A percentile compares a stretch with the other conserved stretches of the same genome.
phyloP scores from a whole-genome alignment of 108 stramenopile genomes.

The Halocafeteria seosinensis region DNA sequence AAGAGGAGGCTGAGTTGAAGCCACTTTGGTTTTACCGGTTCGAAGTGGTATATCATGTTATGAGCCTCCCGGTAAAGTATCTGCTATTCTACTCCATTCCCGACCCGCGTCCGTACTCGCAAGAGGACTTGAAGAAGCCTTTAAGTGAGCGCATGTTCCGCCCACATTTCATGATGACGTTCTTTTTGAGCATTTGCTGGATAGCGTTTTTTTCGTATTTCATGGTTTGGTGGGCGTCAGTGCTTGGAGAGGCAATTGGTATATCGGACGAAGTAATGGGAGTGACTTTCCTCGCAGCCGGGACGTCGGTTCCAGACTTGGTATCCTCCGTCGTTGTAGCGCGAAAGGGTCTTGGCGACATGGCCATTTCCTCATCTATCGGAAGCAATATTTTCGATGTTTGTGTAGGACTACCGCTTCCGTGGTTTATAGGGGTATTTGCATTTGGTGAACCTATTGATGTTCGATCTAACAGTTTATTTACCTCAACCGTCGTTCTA shows the following conservation, averaged over 20 bases:
- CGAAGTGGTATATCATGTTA: background rate
- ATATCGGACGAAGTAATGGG: conserved; percentile 30
- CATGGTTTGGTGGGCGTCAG: conserved; percentile 28
- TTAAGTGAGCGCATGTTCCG: conserved; percentile 4
- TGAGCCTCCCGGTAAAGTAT: conserved; percentile 13
- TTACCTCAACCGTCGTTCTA: conserved; percentile 14
- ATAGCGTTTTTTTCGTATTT: conserved; percentile 24
- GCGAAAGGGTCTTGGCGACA: conserved; percentile 26
- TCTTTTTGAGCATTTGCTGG: conserved; percentile 31
- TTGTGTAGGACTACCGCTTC: conserved; percentile 27
- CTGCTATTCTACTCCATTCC: conserved; percentile 21
- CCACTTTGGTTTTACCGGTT: background rate
- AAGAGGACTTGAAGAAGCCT: background rate
- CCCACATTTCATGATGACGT: conserved; percentile 23
- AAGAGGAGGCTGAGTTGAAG: no score
- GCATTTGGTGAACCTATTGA: background rate
- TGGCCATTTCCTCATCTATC: conserved; percentile 50
- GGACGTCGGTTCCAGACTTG: conserved; percentile 30
- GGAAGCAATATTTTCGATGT: conserved; percentile 49
- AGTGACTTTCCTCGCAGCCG: conserved; percentile 27
- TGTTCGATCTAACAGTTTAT: conserved; percentile 10
- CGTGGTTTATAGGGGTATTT: conserved; percentile 12
- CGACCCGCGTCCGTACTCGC: conserved; percentile 2
- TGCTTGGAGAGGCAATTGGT: conserved; percentile 3
- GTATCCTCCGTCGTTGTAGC: conserved; percentile 26